Base-by-base conservation (phyloP, 164 flowering plant genomes). In the Annona cherimola region DNA sequence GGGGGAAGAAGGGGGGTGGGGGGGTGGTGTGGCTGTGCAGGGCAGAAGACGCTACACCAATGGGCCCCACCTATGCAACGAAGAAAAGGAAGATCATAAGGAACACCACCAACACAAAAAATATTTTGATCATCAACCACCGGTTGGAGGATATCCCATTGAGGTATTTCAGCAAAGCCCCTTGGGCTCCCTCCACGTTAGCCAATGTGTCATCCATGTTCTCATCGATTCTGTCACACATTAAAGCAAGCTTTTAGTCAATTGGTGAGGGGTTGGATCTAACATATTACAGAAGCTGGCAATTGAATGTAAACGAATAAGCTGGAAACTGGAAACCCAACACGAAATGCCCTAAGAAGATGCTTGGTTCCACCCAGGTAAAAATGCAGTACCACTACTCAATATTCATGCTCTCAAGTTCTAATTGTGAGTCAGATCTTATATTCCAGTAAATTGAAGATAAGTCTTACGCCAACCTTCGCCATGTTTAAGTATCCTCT, bases 91-190 rank as follows among this genome's bases (percentile, higher is more conserved):
- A 93, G 77, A 93, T 79, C 94, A 90, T 88, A 69, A 93, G 91
- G 78, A 93, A 93, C 65, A 86, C 85, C 73, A 93, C 76, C 75
- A 93, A 76, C 72, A 90, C 93, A 84, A 90, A 88, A 82, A 93
- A 93, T 76, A 93, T 93, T 82, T 93, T 93, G 85, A 93, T 88
- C 98, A 93, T 93, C 83, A 93, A 80, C 96, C 96, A 93, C 41
- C 98, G 76, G 81, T 93, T 93, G 63, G 98, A 90, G 4, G 98
- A 93, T 78, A 93, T 93, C 67, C 96, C 84, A 66, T 89, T 90
- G n/a, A 93, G 88, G 77, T 93, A 93, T 82, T 85, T 87, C 54
- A 86, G 83, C 79, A 90, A 75, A 18, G 82, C 84, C 65, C 87
- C 89, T 75, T 94, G 98, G 18, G 98, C 98, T 11, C 97, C 97